Evolutionary conservation across 1,139 yeast species (phyloP).

Genomic region (Eremothecium coryli): DNA sequence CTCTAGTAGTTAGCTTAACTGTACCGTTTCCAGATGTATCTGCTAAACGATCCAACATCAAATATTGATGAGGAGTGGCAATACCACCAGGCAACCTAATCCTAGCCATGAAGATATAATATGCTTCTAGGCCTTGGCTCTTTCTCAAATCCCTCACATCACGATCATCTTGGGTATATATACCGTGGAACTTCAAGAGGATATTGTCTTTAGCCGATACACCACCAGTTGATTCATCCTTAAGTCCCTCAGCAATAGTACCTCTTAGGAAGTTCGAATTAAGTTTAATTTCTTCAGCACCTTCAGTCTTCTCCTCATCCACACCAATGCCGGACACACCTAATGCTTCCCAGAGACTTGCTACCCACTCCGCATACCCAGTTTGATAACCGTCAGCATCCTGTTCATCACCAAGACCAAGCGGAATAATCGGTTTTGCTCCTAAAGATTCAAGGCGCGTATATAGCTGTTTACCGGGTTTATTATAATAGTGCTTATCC

Average conservation of each 20-base stretch:
- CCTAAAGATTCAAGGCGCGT: constrained; percentile 61
- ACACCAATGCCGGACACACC: constrained; percentile 81
- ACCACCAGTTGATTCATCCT: constrained; percentile 81
- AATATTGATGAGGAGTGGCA: constrained; percentile 83
- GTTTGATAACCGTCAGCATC: constrained; percentile 93
- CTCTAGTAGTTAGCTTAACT: constrained; percentile 89
- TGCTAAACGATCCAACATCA: constrained; percentile 73
- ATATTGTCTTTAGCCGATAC: constrained; percentile 91
- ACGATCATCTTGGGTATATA: constrained; percentile 97
- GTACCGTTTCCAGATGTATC: constrained; percentile 88
- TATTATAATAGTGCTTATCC: constrained; percentile 87
- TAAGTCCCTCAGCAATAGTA: constrained; percentile 79
- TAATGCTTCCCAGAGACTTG: constrained; percentile 73
- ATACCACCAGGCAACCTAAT: constrained; percentile 92
- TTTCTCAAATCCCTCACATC: constrained; percentile 90
- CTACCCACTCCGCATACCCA: constrained; percentile 83
- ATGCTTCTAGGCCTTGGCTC: constrained; percentile 88
- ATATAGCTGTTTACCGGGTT: constrained; percentile 73
- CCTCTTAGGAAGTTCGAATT: constrained; percentile 85
- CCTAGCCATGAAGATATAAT: constrained; percentile 93
- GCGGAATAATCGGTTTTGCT: constrained; percentile 59
- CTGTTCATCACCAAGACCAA: constrained; percentile 94
- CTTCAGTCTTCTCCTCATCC: constrained; percentile 88
- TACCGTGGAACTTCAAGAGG: constrained; percentile 94
- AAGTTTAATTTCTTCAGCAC: constrained; percentile 92